phyloP scores from a whole-genome alignment of 202 grass and related monocot genomes.

The Alloteropsis angusta region DNA sequence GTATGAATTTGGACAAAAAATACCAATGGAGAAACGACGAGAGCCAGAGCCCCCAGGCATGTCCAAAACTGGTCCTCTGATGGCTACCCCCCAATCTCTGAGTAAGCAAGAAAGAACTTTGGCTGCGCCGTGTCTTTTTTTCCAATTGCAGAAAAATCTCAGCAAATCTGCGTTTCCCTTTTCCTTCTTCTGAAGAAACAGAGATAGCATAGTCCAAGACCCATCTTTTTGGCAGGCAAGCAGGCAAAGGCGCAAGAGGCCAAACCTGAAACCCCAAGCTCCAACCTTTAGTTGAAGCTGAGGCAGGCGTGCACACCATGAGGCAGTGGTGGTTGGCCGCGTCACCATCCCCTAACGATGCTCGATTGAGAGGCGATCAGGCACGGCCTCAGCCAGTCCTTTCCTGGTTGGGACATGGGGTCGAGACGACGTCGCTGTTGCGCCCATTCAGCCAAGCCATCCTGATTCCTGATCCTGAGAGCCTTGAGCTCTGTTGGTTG shows the following conservation, averaged over 20 bases:
- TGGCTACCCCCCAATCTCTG: background rate
- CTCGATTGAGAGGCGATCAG: background rate
- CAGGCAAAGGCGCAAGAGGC: background rate
- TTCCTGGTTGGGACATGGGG: background rate
- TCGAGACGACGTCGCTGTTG: background rate
- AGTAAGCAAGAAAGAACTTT: too few relatives aligned
- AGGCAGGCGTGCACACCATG: background rate
- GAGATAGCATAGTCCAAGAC: background rate
- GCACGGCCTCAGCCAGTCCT: background rate
- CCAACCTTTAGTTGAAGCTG: too few relatives aligned
- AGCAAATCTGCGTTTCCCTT: background rate
- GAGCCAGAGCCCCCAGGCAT: background rate
- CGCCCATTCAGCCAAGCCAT: background rate
- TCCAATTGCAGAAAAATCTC: too few relatives aligned
- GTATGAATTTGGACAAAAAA: background rate
- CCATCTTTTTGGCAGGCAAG: background rate
- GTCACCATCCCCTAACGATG: slow-evolving; percentile 1
- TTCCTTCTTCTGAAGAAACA: background rate
- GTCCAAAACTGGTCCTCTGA: background rate
- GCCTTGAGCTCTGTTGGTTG: too few relatives aligned
- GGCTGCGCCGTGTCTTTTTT: background rate
- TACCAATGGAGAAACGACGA: background rate
- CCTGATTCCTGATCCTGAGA: background rate
- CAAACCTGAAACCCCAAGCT: background rate
- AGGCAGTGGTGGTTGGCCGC: background rate